Evolutionary conservation across 306 rosid species (phyloP).

Genomic region (Senna tora): DNA sequence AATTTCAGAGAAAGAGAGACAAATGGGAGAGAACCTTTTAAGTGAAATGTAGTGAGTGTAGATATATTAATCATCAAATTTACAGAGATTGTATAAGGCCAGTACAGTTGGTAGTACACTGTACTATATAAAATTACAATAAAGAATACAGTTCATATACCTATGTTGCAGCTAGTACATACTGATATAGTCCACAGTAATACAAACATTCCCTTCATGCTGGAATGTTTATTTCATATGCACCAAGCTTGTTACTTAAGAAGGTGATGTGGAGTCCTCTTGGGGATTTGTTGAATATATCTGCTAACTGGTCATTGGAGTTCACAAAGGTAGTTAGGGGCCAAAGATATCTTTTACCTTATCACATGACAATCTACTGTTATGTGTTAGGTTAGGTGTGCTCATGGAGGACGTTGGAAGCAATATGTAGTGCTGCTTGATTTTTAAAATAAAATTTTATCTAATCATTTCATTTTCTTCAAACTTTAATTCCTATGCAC

Average conservation of each 20-base stretch:
- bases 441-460: too few relatives aligned
- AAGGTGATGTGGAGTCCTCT: background rate
- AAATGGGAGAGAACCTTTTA: background rate
- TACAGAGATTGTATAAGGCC: background rate
- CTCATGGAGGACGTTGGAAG: background rate
- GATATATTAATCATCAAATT: background rate
- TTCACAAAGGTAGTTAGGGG: background rate
- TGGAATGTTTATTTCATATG: background rate
- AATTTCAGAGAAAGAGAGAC: background rate
- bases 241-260: background rate
- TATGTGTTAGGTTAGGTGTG: background rate
- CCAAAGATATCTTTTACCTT: background rate
- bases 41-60: background rate
- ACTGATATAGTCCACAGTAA: background rate
- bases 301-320: background rate
- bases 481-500: background rate
- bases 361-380: background rate
- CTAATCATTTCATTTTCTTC: background rate
- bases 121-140: background rate
- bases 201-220: background rate
- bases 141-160: background rate
- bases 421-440: background rate
- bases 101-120: background rate
- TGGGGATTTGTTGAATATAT: background rate
- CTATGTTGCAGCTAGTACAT: background rate